A percentile compares a stretch with the other conserved stretches of the same genome.
phyloP scores from a whole-genome alignment of 441 rosid species.

The Bruguiera hainesii region DNA sequence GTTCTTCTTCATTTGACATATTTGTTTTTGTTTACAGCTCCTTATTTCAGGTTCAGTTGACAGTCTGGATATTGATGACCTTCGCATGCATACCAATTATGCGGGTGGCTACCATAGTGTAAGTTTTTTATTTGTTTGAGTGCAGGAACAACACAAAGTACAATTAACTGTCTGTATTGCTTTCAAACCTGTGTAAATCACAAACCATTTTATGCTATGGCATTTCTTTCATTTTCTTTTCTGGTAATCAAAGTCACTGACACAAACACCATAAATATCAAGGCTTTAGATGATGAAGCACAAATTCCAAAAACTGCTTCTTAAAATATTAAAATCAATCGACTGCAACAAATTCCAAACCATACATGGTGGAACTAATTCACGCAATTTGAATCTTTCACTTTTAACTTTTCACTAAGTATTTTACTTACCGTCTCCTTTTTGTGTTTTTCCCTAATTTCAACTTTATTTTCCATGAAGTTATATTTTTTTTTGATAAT shows the following conservation, averaged over 20 bases:
- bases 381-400: too few relatives aligned
- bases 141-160: neutral
- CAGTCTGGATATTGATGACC: conserved; percentile 94
- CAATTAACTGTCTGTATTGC: neutral
- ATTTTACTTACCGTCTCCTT: too few relatives aligned
- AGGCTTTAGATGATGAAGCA: neutral
- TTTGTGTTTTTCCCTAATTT: too few relatives aligned
- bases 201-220: neutral
- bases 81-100: conserved; percentile 69
- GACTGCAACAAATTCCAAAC: too few relatives aligned
- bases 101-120: conserved; percentile 91
- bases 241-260: neutral
- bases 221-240: conserved; percentile 4
- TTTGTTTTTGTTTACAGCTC: conserved; percentile 55
- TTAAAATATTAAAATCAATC: too few relatives aligned
- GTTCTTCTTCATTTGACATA: neutral
- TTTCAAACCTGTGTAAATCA: conserved; percentile 1
- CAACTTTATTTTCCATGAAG: too few relatives aligned
- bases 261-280: neutral
- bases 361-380: too few relatives aligned
- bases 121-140: conserved; percentile 25
- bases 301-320: too few relatives aligned
- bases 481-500: too few relatives aligned
- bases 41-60: conserved; percentile 96
- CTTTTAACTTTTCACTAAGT: too few relatives aligned